A percentile compares a stretch with the other conserved stretches of the same genome.
These are phyloP conservation scores for Spinacia oleracea DNA, from an alignment of 179 eudicot genomes.

Conservation along the genomic window DNA sequence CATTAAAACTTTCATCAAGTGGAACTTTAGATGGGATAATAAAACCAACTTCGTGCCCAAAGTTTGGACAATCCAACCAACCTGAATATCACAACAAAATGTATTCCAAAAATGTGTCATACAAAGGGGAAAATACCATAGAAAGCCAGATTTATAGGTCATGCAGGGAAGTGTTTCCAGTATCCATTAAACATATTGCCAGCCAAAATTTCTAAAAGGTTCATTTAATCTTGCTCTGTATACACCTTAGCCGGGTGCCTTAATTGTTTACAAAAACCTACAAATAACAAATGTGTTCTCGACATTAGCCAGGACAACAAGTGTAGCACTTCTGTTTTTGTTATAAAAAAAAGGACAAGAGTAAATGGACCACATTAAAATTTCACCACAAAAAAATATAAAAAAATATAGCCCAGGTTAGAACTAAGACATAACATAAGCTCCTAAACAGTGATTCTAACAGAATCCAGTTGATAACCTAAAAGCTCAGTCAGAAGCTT, in stretches of 20 bases:
- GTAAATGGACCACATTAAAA: neutral
- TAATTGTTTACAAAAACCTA: neutral
- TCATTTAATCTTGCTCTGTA: neutral
- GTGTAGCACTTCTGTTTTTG: neutral
- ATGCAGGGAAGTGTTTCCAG: neutral
- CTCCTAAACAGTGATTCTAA: neutral
- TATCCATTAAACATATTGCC: neutral
- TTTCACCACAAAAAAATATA: neutral
- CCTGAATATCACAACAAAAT: slow-evolving; percentile 29
- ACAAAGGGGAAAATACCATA: no score
- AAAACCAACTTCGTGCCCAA: slow-evolving; percentile 39
- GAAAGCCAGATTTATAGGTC: neutral
- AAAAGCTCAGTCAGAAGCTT: slow-evolving; percentile 21
- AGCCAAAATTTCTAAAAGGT: neutral
- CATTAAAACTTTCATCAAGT: slow-evolving; percentile 48
- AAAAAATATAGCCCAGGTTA: neutral
- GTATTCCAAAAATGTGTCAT: slow-evolving; percentile 2
- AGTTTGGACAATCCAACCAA: slow-evolving; percentile 49
- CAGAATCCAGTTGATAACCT: neutral
- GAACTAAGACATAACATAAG: neutral
- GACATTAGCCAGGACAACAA: neutral
- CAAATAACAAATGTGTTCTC: neutral
- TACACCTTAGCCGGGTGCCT: neutral
- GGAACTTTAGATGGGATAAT: slow-evolving; percentile 67
- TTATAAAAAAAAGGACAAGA: neutral